Conservation (phyloP, 2,329 filamentous ascomycete species). For the Talaromyces sp. region DNA sequence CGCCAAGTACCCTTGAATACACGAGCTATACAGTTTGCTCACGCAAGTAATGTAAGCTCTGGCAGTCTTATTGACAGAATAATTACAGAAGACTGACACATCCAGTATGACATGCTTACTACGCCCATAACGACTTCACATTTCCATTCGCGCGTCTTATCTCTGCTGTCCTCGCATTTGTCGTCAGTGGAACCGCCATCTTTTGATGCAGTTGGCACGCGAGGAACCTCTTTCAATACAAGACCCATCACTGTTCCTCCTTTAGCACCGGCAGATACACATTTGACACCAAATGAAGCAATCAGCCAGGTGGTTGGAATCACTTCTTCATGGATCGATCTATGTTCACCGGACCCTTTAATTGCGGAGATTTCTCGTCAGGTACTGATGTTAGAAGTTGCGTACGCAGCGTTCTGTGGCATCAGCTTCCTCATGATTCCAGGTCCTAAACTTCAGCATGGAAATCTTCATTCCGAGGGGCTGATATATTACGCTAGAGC, state of each 20-base stretch:
- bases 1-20: slow-evolving; percentile 49
- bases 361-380: slow-evolving; percentile 85
- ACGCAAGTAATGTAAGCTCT: slow-evolving; percentile 52
- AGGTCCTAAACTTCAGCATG: slow-evolving; percentile 66
- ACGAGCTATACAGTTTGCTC: slow-evolving; percentile 52
- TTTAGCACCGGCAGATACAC: slow-evolving; percentile 46
- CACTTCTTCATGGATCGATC: slow-evolving; percentile 88
- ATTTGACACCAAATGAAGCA: slow-evolving; percentile 77
- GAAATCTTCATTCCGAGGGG: slow-evolving; percentile 48
- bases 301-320: slow-evolving; percentile 73
- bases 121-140: slow-evolving; percentile 59
- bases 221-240: slow-evolving; percentile 41
- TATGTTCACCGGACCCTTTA: slow-evolving; percentile 76
- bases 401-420: slow-evolving; percentile 94
- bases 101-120: slow-evolving; percentile 65
- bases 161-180: slow-evolving; percentile 51
- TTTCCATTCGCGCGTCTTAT: slow-evolving; percentile 59
- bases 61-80: background rate
- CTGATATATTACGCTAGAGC: slow-evolving; percentile 77
- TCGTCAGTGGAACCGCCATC: slow-evolving; percentile 40
- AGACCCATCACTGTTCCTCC: slow-evolving; percentile 40
- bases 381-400: slow-evolving; percentile 83
- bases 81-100: slow-evolving; percentile 9
- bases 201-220: slow-evolving; percentile 36
- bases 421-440: slow-evolving; percentile 77